Evolutionary conservation across 306 rosid species (phyloP), one percentile per base, ranked within the genome.

Genomic region (Gynostemma pentaphyllum): DNA sequence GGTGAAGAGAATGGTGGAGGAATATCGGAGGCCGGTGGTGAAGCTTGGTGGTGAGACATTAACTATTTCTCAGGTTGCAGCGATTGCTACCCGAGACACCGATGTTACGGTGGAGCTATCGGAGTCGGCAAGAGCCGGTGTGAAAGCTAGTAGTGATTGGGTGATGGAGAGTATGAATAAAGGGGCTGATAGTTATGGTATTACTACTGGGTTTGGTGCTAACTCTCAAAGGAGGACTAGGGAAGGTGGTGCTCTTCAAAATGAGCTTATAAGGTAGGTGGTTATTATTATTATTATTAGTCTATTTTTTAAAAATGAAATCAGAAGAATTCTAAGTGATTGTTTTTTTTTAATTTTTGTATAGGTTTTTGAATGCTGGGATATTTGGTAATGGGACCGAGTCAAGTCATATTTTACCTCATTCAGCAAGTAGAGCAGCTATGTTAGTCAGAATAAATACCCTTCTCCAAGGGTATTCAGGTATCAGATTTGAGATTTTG

Each of bases 201-300:
- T 90, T 61, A 90, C 97, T 67, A 90, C 97, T 37, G 97, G 97
- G 0, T 87, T 90, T 51, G 97, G 97, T 28, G 91, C 97, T 0
- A 90, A 91, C 19, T 87, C 96, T 0, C 97, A 87, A 54, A 72
- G 95, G 9, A 70, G 96, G 62, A 90, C 97, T 56, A 85, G 85
- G 22, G 81, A 90, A 18, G 97, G 96, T 1, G 96, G 78, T 40
- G 97, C 97, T 44, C 83, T 90, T 55, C 97, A 90, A 63, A 80
- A 61, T 67, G 97, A 90, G 73, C 79, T 87, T 1, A 90, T 90
- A 51, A 75, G 57, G 57, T 51, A 24, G 12, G 2, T 12, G 1
- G 1, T 39, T 37, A 37, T 2, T 37, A 7, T 19, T 0, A 18
- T 47, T 19, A n/a, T n/a, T n/a, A n/a, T n/a, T n/a, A n/a, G n/a